Evolutionary conservation across 2,329 filamentous ascomycete genomes (phyloP), one percentile per base, ranked within the genome.

Genomic region (Cytospora piceicola): DNA sequence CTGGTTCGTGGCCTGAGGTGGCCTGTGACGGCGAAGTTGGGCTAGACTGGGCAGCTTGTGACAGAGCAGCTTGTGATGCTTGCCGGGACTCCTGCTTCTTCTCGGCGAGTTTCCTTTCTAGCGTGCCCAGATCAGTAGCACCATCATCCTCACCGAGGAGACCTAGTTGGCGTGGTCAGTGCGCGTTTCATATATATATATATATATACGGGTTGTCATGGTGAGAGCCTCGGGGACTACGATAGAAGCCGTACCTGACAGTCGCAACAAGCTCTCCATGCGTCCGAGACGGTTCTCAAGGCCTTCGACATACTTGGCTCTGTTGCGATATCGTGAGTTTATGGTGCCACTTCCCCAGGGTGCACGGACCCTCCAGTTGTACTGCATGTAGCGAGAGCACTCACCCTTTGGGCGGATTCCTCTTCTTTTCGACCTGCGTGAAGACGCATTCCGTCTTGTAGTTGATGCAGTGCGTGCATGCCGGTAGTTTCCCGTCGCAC

Each of bases 381-480:
- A 34, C 32, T 42, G 24, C 27, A 24, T 39, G 57, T 15, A 42
- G 14, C 55, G 49, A 53, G 8, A 54, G 17, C 34, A 77, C 85
- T 70, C 85, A 96, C 93, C 95, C 94, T 83, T 98, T 99, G 1
- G 94, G 95, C 61, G 95, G 94, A 77, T 91, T 95, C 66, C 95
- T 87, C 84, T 99, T 99, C 88, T 99, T 99, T 81, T 99, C 95
- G 46, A 98, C 94, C 76, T 97, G 93, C 0, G 95, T 98, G 75
- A 98, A 98, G 72, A 97, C 87, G 77, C 94, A 99, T 73, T 97
- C 93, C 6, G 94, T 97, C 83, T 97, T 97, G 83, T 97, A 97
- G 77, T 97, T 98, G 77, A 91, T 90, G 77, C 94, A 99, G 79
- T 98, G 95, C 9, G 92, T 94, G 79, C 95, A 99, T 67, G 93